Evolutionary conservation across 441 rosid species (phyloP), one percentile per base, ranked within the genome.

Genomic region (Pelargonium myrrhifolium): DNA sequence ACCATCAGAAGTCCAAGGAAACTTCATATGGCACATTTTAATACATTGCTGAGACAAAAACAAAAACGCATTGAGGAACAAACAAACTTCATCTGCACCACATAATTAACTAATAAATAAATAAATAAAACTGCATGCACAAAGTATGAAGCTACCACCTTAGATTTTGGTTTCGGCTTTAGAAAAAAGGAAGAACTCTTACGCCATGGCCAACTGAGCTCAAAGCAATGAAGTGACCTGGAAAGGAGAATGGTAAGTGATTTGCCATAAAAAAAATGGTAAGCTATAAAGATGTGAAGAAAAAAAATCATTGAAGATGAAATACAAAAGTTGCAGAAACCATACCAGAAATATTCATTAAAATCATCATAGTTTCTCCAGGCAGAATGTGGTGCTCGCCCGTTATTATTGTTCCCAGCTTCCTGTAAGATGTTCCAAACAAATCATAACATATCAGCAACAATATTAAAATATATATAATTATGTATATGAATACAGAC

Each of bases 281-380:
- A 49, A 79, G 78, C 66, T 61, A 70, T 65, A 72, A 66, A 71
- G 66, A 59, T 7, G 40, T 56, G 22, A 39, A 15, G n/a, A 69
- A 66, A 45, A 14, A 20, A 4, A 28, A 3, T 11, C 5, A n/a
- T 49, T 17, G 20, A 49, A 49, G 9, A 69, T 49, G 69, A 66
- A 28, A 64, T 18, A 28, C 15, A 40, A 12, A n/a, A 28, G 22
- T 53, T 59, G 62, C 12, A 65, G 45, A 22, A 67, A 71, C 31
- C 76, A 71, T 82, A 93, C 99, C 99, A 94, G 72, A 94, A 94
- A 63, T 83, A 89, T 73, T 94, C 99, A 21, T 94, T 94, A 70
- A 94, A 92, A 79, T 94, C 99, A 71, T 94, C 98, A 77, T 92
- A 94, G 76, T 92, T 92, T 85, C 98, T 89, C 98, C 98, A 92